Evolutionary conservation across 164 flowering plant species (phyloP), one percentile per base, ranked within the genome.

Genomic region (Liquidambar formosana): DNA sequence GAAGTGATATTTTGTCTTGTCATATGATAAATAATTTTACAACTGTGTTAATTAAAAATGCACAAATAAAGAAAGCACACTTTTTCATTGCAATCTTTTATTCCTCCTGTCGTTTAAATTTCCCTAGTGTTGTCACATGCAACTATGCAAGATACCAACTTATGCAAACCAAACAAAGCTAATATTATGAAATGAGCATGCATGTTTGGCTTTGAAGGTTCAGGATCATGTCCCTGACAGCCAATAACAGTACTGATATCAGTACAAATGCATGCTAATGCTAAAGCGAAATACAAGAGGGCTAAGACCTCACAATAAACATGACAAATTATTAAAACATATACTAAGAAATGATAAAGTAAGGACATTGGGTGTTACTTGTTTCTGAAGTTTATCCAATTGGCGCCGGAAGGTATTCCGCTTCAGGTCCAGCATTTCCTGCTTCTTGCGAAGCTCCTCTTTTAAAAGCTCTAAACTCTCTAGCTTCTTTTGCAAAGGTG

Each of bases 381-480:
- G 91, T 80, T 89, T 92, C 78, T 86, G 83, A 69, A 93, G 85
- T 72, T 79, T 90, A 69, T 81, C 78, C 83, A 95, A 80, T 80
- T 83, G 79, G 16, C 80, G 93, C 38, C 82, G 78, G 77, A 93
- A 93, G 68, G 86, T 94, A 80, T 78, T 90, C 41, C 96, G 86
- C 77, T 91, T 94, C 80, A 82, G 88, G 49, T 88, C 97, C 75
- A 94, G 84, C 88, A 89, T 71, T 77, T 90, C 94, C 83, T 88
- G 99, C 77, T 94, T 95, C 77, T 81, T 81, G 26, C 97, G 97
- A 12, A 93, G 85, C 71, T 92, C 96, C 76, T 91, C 97, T 79
- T 87, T 93, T 75, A 95, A 70, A 69, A 78, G 76, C 82, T 89
- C 93, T 66, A 89, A 73, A 64, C 41, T 86, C 75, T 85, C 95